A percentile compares a stretch with the other conserved stretches of the same genome.
Conservation (phyloP, 108 stramenopile species). For the Pseudonitzschia multiseries region DNA sequence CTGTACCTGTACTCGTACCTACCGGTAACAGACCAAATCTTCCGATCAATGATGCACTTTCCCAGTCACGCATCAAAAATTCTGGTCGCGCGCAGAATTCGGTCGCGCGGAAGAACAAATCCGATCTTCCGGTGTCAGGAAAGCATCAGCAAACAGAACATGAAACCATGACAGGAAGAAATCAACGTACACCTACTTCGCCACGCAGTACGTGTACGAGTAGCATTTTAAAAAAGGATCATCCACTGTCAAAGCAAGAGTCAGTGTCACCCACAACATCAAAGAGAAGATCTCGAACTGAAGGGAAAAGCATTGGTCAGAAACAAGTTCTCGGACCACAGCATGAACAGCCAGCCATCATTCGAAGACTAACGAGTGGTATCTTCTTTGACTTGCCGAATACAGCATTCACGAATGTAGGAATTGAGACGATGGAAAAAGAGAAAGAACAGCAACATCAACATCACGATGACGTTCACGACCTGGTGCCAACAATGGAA, state of each 20-base stretch:
- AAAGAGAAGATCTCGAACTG: constrained; percentile 1
- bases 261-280: constrained; percentile 1
- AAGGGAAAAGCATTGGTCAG: not conserved
- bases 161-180: constrained; percentile 1
- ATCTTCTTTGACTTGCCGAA: not conserved
- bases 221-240: constrained; percentile 1
- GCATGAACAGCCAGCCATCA: not conserved
- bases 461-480: not conserved
- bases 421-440: not conserved
- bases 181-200: constrained; percentile 12
- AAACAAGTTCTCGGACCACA: not conserved
- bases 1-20: no score
- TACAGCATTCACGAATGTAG: not conserved
- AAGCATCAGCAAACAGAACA: constrained; percentile 15
- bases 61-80: constrained; percentile 7
- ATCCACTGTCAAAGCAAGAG: not conserved
- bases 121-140: constrained; percentile 19
- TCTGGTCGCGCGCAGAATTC: constrained; percentile 7
- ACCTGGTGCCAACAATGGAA: constrained; percentile 4
- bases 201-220: not conserved
- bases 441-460: not conserved
- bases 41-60: constrained; percentile 6
- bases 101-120: constrained; percentile 6
- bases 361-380: not conserved
- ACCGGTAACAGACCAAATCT: constrained; percentile 9